Base-by-base conservation (phyloP, 768 basidiomycete species). In the Pleurotus ostreatus region DNA sequence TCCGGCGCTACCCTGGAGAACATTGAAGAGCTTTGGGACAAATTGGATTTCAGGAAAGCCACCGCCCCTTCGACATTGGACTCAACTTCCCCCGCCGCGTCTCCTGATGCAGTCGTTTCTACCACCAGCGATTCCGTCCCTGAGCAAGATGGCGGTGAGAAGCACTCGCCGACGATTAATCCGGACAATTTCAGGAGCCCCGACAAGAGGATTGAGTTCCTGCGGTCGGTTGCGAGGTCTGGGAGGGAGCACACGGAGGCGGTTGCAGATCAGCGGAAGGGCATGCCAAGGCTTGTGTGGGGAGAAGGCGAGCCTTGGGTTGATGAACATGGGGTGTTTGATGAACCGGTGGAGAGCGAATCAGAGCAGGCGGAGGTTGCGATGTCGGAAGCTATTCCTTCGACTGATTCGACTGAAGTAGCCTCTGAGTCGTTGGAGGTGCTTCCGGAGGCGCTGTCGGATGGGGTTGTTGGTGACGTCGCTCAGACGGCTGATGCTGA, bases 221-320 rank as follows among this genome's bases (percentile, higher is more conserved):
- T 85, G 39, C 75, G 86, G 8, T 62, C 62, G 54, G 60, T 86
- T 23, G 78, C 86, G 5, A 66, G 73, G 26, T 64, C 70, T 15
- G 85, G 84, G 0, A 70, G 73, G 22, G 59, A 67, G 46, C 71
- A 80, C 45, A 74, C 74, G 2, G 63, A 74, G 49, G 61, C 67
- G n/a, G 57, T 74, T 53, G 72, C 63, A 20, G 55, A 60, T 55
- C 61, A 68, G 57, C 71, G 78, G 26, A 70, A 65, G 45, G 81
- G 78, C 0, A 73, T 68, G 62, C 75, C 74, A 25, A 82, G 79
- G 65, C 67, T 81, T 58, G 77, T 81, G 18, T 73, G 68, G 66
- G 70, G 71, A n/a, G 68, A 66, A 55, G 30, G 55, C 15, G 23
- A 52, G 40, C 49, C 46, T 30, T 47, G 44, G 38, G 62, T 46